phyloP scores from a whole-genome alignment of 306 rosid species.

The Cercis canadensis region DNA sequence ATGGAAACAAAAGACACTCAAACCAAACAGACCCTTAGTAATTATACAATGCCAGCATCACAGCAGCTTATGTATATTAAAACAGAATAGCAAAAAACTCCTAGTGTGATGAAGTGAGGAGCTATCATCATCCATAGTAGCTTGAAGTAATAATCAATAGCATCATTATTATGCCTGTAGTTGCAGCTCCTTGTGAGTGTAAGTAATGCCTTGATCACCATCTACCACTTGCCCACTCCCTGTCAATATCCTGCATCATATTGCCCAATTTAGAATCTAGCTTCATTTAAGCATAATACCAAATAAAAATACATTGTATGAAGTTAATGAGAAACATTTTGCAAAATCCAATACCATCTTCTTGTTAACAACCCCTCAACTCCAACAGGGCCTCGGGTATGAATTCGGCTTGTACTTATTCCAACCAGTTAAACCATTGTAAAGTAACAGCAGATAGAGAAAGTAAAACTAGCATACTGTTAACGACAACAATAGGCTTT shows the following conservation, averaged over 20 bases:
- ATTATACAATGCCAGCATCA: conserved; percentile 31
- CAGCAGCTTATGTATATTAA: conserved; percentile 33
- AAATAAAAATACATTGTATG: neutral
- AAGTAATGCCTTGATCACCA: conserved; percentile 65
- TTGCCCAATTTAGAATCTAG: neutral
- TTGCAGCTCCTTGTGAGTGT: conserved; percentile 61
- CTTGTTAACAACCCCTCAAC: conserved; percentile 87
- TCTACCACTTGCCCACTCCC: conserved; percentile 80
- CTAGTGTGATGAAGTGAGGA: conserved; percentile 24
- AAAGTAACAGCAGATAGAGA: neutral
- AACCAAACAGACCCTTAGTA: no score
- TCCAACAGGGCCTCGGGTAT: conserved; percentile 97
- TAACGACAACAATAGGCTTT: neutral
- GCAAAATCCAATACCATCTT: conserved; percentile 67
- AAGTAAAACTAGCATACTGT: neutral
- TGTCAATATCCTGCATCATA: conserved; percentile 78
- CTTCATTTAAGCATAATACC: neutral
- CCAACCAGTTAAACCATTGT: conserved; percentile 66
- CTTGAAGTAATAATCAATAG: conserved; percentile 16
- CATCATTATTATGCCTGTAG: conserved; percentile 29
- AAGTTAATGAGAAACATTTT: neutral
- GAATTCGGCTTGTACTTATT: conserved; percentile 76
- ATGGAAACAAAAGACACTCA: no score
- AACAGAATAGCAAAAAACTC: conserved; percentile 34
- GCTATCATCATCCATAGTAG: conserved; percentile 17